These are phyloP conservation scores for Chaetomium sp. DNA, from an alignment of 2,329 filamentous ascomycete species.

Conservation along the genomic window DNA sequence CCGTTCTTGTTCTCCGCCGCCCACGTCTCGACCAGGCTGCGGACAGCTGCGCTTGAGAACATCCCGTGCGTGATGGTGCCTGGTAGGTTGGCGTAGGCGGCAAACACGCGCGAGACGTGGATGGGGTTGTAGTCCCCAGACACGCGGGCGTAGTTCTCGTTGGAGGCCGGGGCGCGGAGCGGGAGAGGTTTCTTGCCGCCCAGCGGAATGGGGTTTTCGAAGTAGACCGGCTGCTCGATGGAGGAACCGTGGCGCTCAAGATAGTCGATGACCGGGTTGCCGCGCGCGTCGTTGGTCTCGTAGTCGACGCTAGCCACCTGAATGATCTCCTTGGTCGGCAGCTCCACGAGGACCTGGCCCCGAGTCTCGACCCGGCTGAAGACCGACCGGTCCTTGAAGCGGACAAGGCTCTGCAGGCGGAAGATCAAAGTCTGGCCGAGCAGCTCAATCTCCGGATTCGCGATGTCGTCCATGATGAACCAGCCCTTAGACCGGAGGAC, in stretches of 20 bases:
- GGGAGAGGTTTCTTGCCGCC: conserved; percentile 85
- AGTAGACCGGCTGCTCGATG: conserved; percentile 93
- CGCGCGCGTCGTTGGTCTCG: conserved; percentile 81
- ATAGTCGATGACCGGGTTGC: conserved; percentile 96
- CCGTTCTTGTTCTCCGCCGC: conserved; percentile 98
- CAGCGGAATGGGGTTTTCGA: conserved; percentile 94
- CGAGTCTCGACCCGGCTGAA: conserved; percentile 89
- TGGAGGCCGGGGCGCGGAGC: conserved; percentile 86
- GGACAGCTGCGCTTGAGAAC: conserved; percentile 96
- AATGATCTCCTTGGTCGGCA: conserved; percentile 94
- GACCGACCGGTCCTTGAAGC: conserved; percentile 90
- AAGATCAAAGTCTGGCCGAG: conserved; percentile 92
- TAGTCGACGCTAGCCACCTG: conserved; percentile 98
- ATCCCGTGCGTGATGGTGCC: conserved; percentile 99
- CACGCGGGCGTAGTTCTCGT: conserved; percentile 95
- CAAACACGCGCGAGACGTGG: conserved; percentile 94
- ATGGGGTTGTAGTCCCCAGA: conserved; percentile 99
- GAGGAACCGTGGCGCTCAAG: conserved; percentile 83
- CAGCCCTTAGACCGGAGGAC: conserved; percentile 95
- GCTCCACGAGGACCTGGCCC: conserved; percentile 86
- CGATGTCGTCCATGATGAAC: conserved; percentile 73
- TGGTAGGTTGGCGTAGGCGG: conserved; percentile 88
- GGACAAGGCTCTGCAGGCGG: conserved; percentile 84
- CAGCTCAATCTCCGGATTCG: conserved; percentile 67
- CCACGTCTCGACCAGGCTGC: conserved; percentile 96